Evolutionary conservation across 225 moss, liverwort and hornwort species (phyloP).

Genomic region (Sphagnum tenellum): DNA sequence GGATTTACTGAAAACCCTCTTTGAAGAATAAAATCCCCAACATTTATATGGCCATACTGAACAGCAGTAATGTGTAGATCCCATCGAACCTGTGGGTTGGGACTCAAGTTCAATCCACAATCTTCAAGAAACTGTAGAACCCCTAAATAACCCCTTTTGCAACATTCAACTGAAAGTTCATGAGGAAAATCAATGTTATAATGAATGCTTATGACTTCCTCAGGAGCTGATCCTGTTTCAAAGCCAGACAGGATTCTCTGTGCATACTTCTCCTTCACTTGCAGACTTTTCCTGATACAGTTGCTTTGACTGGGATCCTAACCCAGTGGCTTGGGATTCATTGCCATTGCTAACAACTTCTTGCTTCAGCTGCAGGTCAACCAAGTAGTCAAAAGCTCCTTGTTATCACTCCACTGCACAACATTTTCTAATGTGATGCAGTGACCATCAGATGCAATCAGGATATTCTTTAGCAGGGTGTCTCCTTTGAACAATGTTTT

Average conservation of each 20-base stretch:
- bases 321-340: background rate
- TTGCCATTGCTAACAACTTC: too few species aligned
- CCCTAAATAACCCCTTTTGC: constrained; percentile 3
- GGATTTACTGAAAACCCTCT: background rate
- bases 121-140: background rate
- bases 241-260: background rate
- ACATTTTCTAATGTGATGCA: background rate
- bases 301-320: background rate
- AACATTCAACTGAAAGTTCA: constrained; percentile 1
- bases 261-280: background rate
- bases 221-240: background rate
- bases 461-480: background rate
- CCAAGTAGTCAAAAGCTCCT: background rate
- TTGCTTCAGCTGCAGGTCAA: too few species aligned
- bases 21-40: background rate
- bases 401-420: background rate
- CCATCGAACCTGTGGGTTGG: background rate
- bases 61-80: background rate
- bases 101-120: constrained; percentile 1
- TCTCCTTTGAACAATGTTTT: background rate
- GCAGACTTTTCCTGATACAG: background rate
- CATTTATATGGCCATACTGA: constrained; percentile 1
- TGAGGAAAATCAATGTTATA: constrained; percentile 2
- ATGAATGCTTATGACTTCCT: constrained; percentile 4
- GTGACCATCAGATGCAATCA: background rate